Percentiles rank a stretch among this genome's conserved stretches.
Conservation (phyloP, 2,329 filamentous ascomycete species). For the Colletotrichum cordylinicola region DNA sequence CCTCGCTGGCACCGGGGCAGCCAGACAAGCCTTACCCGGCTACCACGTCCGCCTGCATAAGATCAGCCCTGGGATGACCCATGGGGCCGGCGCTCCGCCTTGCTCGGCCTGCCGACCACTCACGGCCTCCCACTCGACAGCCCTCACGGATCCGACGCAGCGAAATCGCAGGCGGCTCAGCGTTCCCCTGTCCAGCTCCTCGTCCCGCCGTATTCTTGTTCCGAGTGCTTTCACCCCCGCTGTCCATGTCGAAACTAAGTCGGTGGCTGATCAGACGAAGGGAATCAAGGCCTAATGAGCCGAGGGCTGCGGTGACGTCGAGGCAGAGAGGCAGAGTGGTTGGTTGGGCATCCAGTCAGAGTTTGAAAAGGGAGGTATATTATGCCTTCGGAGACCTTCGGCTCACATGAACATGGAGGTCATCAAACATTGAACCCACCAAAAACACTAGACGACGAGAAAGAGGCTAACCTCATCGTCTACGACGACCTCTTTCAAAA, state of each 20-base stretch:
- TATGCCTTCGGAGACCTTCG: conserved; percentile 8
- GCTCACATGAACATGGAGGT: neutral
- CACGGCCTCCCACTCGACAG: neutral
- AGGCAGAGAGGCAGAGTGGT: neutral
- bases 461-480: neutral
- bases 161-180: neutral
- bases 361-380: conserved; percentile 9
- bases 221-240: neutral
- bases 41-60: conserved; percentile 2
- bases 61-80: conserved; percentile 12
- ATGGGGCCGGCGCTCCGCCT: neutral
- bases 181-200: conserved; percentile 11
- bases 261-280: conserved; percentile 20
- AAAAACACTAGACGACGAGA: conserved; percentile 4
- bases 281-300: conserved; percentile 8
- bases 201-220: neutral
- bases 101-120: neutral
- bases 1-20: neutral
- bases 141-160: neutral
- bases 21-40: neutral
- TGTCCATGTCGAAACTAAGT: conserved; percentile 20
- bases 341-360: neutral
- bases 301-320: conserved; percentile 17
- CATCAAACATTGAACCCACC: neutral
- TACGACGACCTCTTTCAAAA: neutral